Evolutionary conservation across 352 stramenopile genomes (phyloP).

Genomic region (Phytophthora brassicae): DNA sequence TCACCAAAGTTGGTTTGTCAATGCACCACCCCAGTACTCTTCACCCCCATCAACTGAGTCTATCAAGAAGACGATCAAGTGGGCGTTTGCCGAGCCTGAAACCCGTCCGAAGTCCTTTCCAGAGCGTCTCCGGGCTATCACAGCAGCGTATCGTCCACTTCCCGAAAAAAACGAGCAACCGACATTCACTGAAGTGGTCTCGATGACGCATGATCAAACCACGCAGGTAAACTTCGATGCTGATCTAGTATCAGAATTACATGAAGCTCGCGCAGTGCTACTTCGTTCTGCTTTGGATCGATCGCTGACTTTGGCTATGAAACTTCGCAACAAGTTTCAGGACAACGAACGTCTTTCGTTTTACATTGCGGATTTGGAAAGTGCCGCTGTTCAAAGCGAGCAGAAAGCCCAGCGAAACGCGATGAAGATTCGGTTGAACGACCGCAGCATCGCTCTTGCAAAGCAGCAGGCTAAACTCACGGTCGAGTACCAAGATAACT

Average conservation of each 20-base stretch:
- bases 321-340: constrained; percentile 45
- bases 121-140: constrained; percentile 32
- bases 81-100: constrained; percentile 27
- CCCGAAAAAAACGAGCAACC: not conserved
- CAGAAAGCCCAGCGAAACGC: constrained; percentile 25
- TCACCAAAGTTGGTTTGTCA: constrained; percentile 31
- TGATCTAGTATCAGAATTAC: not conserved
- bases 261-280: constrained; percentile 1
- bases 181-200: constrained; percentile 32
- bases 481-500: constrained; percentile 35
- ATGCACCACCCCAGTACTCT: constrained; percentile 5
- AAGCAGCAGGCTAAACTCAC: constrained; percentile 34
- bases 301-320: constrained; percentile 36
- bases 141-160: constrained; percentile 3
- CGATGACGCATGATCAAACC: constrained; percentile 29
- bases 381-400: constrained; percentile 14
- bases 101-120: constrained; percentile 15
- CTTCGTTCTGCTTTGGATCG: constrained; percentile 40
- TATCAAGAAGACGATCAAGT: constrained; percentile 24
- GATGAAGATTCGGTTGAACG: constrained; percentile 29
- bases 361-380: constrained; percentile 27
- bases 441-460: constrained; percentile 37
- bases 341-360: constrained; percentile 45
- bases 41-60: not conserved
- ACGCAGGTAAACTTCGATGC: constrained; percentile 33